Evolutionary conservation across 2,329 filamentous ascomycete genomes (phyloP).

Genomic region (Albifimbria verrucaria): DNA sequence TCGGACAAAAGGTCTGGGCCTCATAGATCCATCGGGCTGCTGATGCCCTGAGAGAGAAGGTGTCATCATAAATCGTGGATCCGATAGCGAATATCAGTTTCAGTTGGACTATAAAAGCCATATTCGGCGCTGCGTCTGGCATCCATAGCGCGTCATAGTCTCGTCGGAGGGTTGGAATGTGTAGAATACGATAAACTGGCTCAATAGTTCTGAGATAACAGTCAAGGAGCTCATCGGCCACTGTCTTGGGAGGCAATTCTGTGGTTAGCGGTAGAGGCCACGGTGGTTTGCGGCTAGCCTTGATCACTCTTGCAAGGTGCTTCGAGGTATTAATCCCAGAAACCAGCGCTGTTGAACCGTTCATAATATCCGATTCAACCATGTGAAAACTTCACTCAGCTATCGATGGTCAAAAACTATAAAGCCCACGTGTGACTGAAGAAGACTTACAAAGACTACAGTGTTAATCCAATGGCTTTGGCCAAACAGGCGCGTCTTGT

Average conservation of each 20-base stretch:
- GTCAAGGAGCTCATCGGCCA: conserved; percentile 49
- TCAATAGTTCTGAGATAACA: conserved; percentile 55
- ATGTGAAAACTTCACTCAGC: conserved; percentile 40
- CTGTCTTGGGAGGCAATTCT: conserved; percentile 42
- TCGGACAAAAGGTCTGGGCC: conserved; percentile 46
- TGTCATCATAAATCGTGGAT: conserved; percentile 42
- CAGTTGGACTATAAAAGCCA: conserved; percentile 49
- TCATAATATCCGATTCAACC: conserved; percentile 37
- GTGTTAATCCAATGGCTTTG: conserved; percentile 51
- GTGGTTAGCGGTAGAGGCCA: conserved; percentile 42
- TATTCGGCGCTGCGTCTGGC: conserved; percentile 33
- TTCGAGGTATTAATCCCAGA: conserved; percentile 48
- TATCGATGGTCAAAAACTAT: conserved; percentile 16
- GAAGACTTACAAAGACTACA: conserved; percentile 41
- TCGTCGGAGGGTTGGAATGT: conserved; percentile 52
- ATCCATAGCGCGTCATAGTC: conserved; percentile 52
- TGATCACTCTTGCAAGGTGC: conserved; percentile 48
- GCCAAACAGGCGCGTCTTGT: conserved; percentile 51
- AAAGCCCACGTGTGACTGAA: background rate
- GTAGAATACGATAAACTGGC: conserved; percentile 53
- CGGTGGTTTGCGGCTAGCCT: conserved; percentile 40
- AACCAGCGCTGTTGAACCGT: conserved; percentile 29
- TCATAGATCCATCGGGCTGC: conserved; percentile 51
- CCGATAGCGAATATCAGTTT: conserved; percentile 53
- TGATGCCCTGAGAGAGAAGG: conserved; percentile 36